Evolutionary conservation across 768 basidiomycete genomes (phyloP), one percentile per base, ranked within the genome.

Genomic region (Suillus clintonianus): DNA sequence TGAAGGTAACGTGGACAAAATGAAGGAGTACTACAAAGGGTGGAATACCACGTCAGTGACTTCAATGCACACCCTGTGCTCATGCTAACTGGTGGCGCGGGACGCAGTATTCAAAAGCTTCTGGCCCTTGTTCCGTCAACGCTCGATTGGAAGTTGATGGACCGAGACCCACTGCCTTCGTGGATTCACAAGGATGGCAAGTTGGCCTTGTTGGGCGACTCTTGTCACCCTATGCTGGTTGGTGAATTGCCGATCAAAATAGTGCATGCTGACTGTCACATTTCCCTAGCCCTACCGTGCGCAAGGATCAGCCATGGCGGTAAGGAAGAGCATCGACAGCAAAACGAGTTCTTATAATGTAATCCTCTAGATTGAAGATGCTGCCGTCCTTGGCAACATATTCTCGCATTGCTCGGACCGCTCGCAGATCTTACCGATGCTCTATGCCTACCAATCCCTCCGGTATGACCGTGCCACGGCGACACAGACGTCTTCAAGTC

Each of bases 271-370:
- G 39, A 36, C 8, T 62, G 13, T 60, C n/a, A 22, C n/a, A 5
- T 15, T 43, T 22, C 4, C 59, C 27, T 62, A 78, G 82, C 85
- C 85, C 2, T 85, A 86, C 66, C 77, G 81, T 14, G 85, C 84
- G 0, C 85, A 86, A 70, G 85, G 85, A 6, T 79, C 83, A 32
- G 83, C 85, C 10, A 84, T 86, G 78, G 85, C 85, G 37, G 80
- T 85, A 68, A 70, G 74, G 64, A 5, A 14, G 39, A 61, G 61
- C 22, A 32, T 7, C 45, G 65, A 41, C 17, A 57, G 22, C 5
- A 27, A 19, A 17, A 15, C 10, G 30, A 34, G 19, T 11, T 5
- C 51, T 62, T 30, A 34, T 61, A 69, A 53, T 62, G 70, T 15
- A 64, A 61, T 48, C 36, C 45, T 24, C 39, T 58, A 78, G 77